A percentile compares a stretch with the other conserved stretches of the same genome.
phyloP scores from a whole-genome alignment of 2,329 filamentous ascomycete genomes.

The Xylariales sp. region DNA sequence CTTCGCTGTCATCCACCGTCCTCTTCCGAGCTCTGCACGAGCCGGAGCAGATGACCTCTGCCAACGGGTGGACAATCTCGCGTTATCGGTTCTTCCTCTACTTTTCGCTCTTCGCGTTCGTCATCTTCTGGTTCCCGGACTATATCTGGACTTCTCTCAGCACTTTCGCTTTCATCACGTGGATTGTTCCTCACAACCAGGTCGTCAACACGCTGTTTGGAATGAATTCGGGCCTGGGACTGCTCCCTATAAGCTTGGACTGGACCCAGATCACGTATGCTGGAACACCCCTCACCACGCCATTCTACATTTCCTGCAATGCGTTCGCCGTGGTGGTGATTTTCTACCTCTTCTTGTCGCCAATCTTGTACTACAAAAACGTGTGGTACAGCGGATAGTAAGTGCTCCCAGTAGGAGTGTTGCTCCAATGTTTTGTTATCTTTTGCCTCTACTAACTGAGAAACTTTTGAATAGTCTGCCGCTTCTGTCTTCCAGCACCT shows the following conservation, averaged over 20 bases:
- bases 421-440: not conserved
- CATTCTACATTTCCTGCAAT: conserved; percentile 26
- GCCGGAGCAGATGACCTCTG: conserved; percentile 19
- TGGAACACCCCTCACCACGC: conserved; percentile 20
- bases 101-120: conserved; percentile 21
- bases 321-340: conserved; percentile 22
- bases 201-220: conserved; percentile 16
- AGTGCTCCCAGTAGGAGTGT: not conserved
- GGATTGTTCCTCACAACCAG: conserved; percentile 13
- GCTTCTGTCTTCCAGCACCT: conserved; percentile 21
- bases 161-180: conserved; percentile 18
- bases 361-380: conserved; percentile 26
- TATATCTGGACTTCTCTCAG: conserved; percentile 16
- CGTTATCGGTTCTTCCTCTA: conserved; percentile 29
- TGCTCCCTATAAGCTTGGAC: conserved; percentile 26
- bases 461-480: conserved; percentile 12
- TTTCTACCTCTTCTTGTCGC: conserved; percentile 25
- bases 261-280: conserved; percentile 29
- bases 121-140: conserved; percentile 18
- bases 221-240: conserved; percentile 12
- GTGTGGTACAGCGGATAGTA: conserved; percentile 25
- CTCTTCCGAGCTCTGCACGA: conserved; percentile 29
- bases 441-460: not conserved
- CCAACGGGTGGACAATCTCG: conserved; percentile 28
- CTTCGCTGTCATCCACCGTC: conserved; percentile 26